Evolutionary conservation across 192 early-diverging fungal species (phyloP).

Genomic region (Coemansia sp.): DNA sequence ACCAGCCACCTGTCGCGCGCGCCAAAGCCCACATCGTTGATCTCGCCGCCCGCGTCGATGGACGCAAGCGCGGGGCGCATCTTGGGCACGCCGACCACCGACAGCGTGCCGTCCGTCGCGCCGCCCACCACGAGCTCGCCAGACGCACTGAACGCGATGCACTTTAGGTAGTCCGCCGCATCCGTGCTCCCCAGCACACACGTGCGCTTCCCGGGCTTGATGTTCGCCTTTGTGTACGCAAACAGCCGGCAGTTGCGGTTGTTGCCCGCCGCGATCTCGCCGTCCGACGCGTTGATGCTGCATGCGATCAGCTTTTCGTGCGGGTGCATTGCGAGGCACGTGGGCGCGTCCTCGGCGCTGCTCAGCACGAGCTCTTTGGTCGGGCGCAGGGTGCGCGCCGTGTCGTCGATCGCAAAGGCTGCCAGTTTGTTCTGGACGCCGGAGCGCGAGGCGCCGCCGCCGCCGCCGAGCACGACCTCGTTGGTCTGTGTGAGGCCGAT

Average conservation of each 20-base stretch:
- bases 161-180: slow-evolving; percentile 44
- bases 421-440: slow-evolving; percentile 88
- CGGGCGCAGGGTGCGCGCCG: slow-evolving; percentile 19
- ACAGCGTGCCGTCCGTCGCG: slow-evolving; percentile 44
- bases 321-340: slow-evolving; percentile 77
- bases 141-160: slow-evolving; percentile 23
- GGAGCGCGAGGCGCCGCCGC: slow-evolving; percentile 76
- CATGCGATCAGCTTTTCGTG: slow-evolving; percentile 62
- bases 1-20: slow-evolving; percentile 28
- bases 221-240: slow-evolving; percentile 44
- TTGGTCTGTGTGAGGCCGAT: slow-evolving; percentile 58
- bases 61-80: slow-evolving; percentile 34
- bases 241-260: slow-evolving; percentile 83
- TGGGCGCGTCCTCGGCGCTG: slow-evolving; percentile 79
- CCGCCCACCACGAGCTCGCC: slow-evolving; percentile 42
- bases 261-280: slow-evolving; percentile 62
- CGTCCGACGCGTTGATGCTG: slow-evolving; percentile 69
- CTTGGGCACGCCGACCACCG: slow-evolving; percentile 36
- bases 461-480: slow-evolving; percentile 74
- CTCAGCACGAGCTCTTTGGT: slow-evolving; percentile 47
- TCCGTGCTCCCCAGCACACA: slow-evolving; percentile 38
- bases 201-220: slow-evolving; percentile 26
- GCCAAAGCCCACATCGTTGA: slow-evolving; percentile 48
- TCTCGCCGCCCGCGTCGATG: slow-evolving; percentile 33
- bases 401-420: slow-evolving; percentile 54